phyloP scores from a whole-genome alignment of 129 eudicot genomes.

The Flaveria sonorensis region DNA sequence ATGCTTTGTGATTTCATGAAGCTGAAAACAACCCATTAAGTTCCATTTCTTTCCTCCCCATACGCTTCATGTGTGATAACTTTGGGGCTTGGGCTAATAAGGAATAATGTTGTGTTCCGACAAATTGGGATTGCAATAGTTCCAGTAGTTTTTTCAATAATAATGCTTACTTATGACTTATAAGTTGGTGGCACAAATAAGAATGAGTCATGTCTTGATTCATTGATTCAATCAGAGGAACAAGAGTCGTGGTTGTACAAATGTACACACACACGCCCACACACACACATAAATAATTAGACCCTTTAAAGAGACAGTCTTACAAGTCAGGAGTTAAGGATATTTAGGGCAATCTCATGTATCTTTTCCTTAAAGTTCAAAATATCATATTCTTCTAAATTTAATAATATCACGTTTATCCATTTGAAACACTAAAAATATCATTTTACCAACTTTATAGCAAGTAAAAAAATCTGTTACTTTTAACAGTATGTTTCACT shows the following conservation, averaged over 20 bases:
- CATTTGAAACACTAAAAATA: background rate
- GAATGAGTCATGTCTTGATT: background rate
- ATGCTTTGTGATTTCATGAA: slow-evolving; percentile 18
- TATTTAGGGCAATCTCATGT: background rate
- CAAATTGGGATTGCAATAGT: background rate
- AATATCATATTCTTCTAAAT: background rate
- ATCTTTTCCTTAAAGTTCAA: background rate
- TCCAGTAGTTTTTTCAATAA: background rate
- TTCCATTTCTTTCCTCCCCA: background rate
- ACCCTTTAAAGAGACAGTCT: background rate
- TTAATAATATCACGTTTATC: background rate
- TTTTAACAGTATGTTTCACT: background rate
- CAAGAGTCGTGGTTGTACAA: background rate
- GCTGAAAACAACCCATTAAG: background rate
- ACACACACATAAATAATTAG: background rate
- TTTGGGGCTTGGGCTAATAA: background rate
- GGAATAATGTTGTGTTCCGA: background rate
- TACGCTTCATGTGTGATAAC: background rate
- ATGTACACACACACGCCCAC: too few relatives aligned
- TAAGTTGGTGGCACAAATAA: background rate
- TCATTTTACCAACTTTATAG: background rate
- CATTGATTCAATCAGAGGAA: background rate
- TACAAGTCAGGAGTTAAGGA: background rate
- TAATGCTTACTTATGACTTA: background rate
- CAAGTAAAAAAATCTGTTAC: background rate